A percentile compares a stretch with the other conserved stretches of the same genome.
phyloP scores from a whole-genome alignment of 2,329 filamentous ascomycete genomes.

The Rachicladosporium sp. region DNA sequence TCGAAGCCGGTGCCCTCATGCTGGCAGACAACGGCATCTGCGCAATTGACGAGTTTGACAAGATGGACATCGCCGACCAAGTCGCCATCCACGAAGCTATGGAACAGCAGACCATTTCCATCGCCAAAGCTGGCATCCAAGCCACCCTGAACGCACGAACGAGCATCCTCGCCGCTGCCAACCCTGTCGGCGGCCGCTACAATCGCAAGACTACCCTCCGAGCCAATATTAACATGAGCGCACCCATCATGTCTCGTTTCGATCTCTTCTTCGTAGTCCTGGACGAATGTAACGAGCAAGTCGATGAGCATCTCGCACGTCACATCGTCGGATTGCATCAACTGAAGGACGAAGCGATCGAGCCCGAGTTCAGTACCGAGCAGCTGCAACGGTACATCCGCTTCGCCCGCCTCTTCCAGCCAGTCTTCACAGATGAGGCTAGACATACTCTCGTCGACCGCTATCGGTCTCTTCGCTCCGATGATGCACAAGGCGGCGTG shows the following conservation, averaged over 20 bases:
- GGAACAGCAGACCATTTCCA: conserved; percentile 99
- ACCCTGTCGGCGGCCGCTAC: conserved; percentile 91
- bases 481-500: conserved; percentile 87
- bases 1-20: conserved; percentile 96
- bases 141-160: conserved; percentile 93
- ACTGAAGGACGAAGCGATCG: conserved; percentile 77
- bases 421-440: conserved; percentile 80
- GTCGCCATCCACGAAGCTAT: conserved; percentile 99
- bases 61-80: conserved; percentile 96
- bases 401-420: conserved; percentile 87
- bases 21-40: conserved; percentile 93
- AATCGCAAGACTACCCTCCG: conserved; percentile 90
- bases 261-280: conserved; percentile 97
- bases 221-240: conserved; percentile 96
- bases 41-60: conserved; percentile 98
- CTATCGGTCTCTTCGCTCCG: conserved; percentile 88
- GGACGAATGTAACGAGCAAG: conserved; percentile 86
- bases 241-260: conserved; percentile 98
- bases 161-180: conserved; percentile 92
- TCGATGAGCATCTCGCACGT: conserved; percentile 81
- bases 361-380: conserved; percentile 91
- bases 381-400: conserved; percentile 94
- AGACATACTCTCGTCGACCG: conserved; percentile 75
- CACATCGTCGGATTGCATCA: conserved; percentile 95
- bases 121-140: conserved; percentile 96